A percentile compares a stretch with the other conserved stretches of the same genome.
Conservation (phyloP, 805 yeast genomes). For the Wickerhamiella slavikovae region DNA sequence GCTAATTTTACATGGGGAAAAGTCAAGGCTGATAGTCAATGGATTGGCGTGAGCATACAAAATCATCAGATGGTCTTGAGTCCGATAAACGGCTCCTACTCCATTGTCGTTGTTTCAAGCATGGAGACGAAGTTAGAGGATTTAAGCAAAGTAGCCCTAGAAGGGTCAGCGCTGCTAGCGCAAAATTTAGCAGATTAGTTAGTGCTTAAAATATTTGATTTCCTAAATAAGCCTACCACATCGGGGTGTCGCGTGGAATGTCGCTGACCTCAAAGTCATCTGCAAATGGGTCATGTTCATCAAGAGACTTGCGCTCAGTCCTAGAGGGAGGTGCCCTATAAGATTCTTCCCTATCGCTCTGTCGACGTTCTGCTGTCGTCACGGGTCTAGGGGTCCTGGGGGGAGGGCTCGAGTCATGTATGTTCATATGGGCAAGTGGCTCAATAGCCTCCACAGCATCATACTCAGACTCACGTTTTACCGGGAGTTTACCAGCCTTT, state of each 20-base stretch:
- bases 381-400: slow-evolving; percentile 3
- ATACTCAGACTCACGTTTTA: background rate
- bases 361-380: background rate
- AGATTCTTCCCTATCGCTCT: slow-evolving; percentile 8
- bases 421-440: slow-evolving; percentile 8
- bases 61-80: no score
- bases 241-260: slow-evolving; percentile 10
- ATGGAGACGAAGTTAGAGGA: no score
- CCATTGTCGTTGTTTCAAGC: no score
- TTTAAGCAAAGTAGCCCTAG: no score
- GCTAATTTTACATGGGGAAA: no score
- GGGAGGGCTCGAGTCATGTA: slow-evolving; percentile 14
- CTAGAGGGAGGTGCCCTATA: background rate
- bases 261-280: slow-evolving; percentile 22
- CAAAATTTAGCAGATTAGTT: no score
- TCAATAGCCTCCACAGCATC: slow-evolving; percentile 9
- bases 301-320: slow-evolving; percentile 2
- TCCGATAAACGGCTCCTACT: no score
- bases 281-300: slow-evolving; percentile 30
- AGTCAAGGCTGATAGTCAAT: no score
- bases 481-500: slow-evolving; percentile 2
- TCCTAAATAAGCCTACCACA: no score
- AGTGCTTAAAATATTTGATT: no score
- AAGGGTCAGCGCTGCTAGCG: no score
- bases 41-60: no score